These are phyloP conservation scores for Malassezia furfur DNA, from an alignment of 1,284 basidiomycete genomes.

Conservation along the genomic window DNA sequence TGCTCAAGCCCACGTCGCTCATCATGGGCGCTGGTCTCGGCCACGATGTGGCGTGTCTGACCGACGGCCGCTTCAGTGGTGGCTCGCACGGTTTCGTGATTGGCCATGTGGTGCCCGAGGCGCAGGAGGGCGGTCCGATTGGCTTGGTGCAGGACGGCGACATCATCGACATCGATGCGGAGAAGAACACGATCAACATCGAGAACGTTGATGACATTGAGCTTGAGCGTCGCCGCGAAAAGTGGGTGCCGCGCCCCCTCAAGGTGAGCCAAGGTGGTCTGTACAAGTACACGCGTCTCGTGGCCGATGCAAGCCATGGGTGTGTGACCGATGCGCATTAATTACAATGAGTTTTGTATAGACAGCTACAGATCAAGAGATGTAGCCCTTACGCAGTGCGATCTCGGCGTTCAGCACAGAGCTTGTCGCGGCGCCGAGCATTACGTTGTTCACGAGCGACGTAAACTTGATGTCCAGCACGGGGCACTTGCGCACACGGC, in stretches of 20 bases:
- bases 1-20: constrained; percentile 60
- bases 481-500: constrained; percentile 76
- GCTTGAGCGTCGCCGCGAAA: constrained; percentile 58
- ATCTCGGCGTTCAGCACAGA: constrained; percentile 96
- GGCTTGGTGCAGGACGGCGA: constrained; percentile 81
- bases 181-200: constrained; percentile 70
- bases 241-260: constrained; percentile 71
- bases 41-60: constrained; percentile 80
- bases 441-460: constrained; percentile 86
- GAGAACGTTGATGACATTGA: constrained; percentile 60
- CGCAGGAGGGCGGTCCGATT: constrained; percentile 80
- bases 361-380: constrained; percentile 15
- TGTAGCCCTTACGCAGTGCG: constrained; percentile 68
- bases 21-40: constrained; percentile 73
- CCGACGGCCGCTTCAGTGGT: constrained; percentile 92
- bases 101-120: constrained; percentile 86
- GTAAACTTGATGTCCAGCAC: constrained; percentile 79
- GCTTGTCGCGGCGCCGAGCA: constrained; percentile 90
- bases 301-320: constrained; percentile 68
- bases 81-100: constrained; percentile 65
- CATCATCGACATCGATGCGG: constrained; percentile 64
- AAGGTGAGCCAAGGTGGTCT: constrained; percentile 65
- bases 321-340: constrained; percentile 70
- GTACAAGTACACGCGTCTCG: constrained; percentile 43
- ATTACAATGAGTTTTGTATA: background rate